Conservation (phyloP, 345 rosid species). For the Mangifera indica region DNA sequence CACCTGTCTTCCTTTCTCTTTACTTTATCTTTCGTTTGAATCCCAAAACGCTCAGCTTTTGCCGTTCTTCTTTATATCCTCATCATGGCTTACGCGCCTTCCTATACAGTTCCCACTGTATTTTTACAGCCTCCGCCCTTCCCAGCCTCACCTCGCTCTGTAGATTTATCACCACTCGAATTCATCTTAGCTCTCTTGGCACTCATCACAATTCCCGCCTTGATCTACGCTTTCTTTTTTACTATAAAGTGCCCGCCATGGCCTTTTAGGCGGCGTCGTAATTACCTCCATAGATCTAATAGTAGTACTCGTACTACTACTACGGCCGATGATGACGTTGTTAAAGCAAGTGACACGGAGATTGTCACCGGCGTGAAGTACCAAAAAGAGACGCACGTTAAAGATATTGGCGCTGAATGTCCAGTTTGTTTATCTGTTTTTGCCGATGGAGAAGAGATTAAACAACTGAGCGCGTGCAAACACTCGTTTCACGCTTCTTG, state of each 20-base stretch:
- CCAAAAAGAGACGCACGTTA: conserved; percentile 43
- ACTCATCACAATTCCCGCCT: conserved; percentile 60
- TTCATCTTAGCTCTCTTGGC: conserved; percentile 68
- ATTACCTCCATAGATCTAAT: conserved; percentile 15
- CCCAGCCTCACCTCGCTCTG: conserved; percentile 48
- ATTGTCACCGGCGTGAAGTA: conserved; percentile 33
- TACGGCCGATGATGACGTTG: too few species aligned
- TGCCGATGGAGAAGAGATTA: conserved; percentile 56
- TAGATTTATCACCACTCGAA: conserved; percentile 67
- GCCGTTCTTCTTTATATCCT: neutral
- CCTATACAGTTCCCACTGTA: conserved; percentile 14
- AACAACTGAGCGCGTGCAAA: conserved; percentile 51
- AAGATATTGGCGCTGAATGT: conserved; percentile 63
- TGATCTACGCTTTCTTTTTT: conserved; percentile 67
- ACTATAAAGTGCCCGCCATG: conserved; percentile 49
- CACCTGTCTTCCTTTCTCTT: neutral
- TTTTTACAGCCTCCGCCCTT: conserved; percentile 46
- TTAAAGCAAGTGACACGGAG: conserved; percentile 11
- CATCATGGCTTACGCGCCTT: neutral
- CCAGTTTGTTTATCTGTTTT: conserved; percentile 63
- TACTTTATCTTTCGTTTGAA: neutral
- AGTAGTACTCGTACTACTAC: neutral
- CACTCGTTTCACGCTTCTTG: conserved; percentile 73
- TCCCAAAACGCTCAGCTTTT: neutral
- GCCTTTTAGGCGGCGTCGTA: conserved; percentile 23